Conservation (phyloP, 306 rosid species). For the Luffa acutangula region DNA sequence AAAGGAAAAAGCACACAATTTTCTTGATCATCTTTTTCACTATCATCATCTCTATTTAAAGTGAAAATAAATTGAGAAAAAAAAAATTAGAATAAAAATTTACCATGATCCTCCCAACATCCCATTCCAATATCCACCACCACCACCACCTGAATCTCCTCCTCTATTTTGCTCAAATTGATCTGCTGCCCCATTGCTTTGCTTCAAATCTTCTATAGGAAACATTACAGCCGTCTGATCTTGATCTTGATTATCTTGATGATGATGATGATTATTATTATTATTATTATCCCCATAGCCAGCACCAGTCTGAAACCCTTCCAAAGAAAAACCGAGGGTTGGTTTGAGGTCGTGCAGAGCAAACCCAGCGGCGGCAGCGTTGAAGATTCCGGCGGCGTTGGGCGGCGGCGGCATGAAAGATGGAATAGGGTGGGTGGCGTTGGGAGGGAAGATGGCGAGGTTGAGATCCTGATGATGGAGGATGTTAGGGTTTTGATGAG, state of each 20-base stretch:
- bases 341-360: constrained; percentile 63
- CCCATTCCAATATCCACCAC: constrained; percentile 75
- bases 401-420: constrained; percentile 47
- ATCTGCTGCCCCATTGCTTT: constrained; percentile 19
- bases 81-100: not conserved
- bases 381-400: constrained; percentile 19
- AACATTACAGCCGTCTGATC: constrained; percentile 28
- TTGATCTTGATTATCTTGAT: constrained; percentile 27
- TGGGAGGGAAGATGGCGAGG: constrained; percentile 38
- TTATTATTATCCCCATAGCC: constrained; percentile 29
- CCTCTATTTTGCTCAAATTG: constrained; percentile 38
- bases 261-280: not conserved
- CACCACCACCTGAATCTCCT: not conserved
- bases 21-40: not conserved
- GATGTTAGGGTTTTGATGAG: constrained; percentile 36
- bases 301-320: constrained; percentile 41
- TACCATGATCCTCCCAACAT: constrained; percentile 94
- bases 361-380: constrained; percentile 29
- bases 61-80: not conserved
- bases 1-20: constrained; percentile 5
- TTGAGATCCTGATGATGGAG: constrained; percentile 47
- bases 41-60: not conserved
- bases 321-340: constrained; percentile 51
- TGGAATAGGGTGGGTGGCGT: constrained; percentile 24
- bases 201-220: constrained; percentile 67